Evolutionary conservation across 2,329 filamentous ascomycete genomes (phyloP).

Genomic region (Pseudopithomyces maydicus): DNA sequence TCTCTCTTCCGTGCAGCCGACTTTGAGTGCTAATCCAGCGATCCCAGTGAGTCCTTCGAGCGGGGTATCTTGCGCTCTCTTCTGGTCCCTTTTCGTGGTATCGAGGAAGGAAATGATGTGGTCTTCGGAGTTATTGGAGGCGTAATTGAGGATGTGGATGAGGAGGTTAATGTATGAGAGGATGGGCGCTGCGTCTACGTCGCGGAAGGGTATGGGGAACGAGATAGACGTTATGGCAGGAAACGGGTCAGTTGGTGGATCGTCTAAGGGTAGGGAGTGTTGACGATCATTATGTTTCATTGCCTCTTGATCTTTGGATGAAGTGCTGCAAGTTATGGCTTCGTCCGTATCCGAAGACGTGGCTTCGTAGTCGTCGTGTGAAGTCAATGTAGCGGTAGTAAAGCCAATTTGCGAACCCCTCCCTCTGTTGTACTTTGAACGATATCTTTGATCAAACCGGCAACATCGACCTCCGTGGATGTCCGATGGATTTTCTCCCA

Average conservation of each 20-base stretch:
- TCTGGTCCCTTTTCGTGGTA: neutral
- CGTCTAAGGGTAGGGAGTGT: neutral
- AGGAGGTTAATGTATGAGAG: conserved; percentile 6
- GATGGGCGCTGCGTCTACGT: neutral
- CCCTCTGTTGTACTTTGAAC: neutral
- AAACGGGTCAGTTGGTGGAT: neutral
- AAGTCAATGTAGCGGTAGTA: neutral
- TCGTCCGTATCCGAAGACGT: neutral
- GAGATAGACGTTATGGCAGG: neutral
- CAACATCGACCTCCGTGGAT: neutral
- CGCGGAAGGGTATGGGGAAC: neutral
- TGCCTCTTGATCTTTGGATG: neutral
- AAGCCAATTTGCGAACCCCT: neutral
- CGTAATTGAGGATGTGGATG: neutral
- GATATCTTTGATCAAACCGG: neutral
- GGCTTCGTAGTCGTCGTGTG: neutral
- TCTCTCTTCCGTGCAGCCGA: neutral
- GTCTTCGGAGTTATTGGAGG: neutral
- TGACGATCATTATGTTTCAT: neutral
- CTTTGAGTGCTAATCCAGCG: neutral
- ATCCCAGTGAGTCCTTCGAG: neutral
- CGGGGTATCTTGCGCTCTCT: neutral
- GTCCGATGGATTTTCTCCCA: neutral
- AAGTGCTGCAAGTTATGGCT: no score
- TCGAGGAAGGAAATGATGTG: neutral